Base-by-base conservation (phyloP, 2,329 filamentous ascomycete species). In the Paraconiothyrium brasiliense region DNA sequence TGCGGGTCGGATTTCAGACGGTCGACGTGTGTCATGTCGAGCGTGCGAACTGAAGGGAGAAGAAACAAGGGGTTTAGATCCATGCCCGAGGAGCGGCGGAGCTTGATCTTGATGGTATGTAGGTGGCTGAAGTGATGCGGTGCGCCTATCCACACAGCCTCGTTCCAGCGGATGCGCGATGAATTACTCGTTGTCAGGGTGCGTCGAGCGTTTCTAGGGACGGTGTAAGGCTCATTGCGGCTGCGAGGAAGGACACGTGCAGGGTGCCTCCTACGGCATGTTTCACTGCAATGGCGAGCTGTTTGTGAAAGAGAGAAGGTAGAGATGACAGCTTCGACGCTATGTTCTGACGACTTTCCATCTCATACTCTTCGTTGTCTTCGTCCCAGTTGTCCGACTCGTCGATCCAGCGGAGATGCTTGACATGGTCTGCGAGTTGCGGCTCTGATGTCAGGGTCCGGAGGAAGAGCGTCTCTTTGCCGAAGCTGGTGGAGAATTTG, bases 131-230 rank as follows among this genome's bases (percentile, higher is more conserved):
- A 51, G 1, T 6, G 3, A 14, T 51, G 48, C 1, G 48, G 48
- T 4, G 30, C 30, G 16, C 14, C 48, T 9, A 51, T 35, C 48
- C 48, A 51, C 2, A 51, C 32, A n/a, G 48, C 32, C 35, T 51
- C 48, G 32, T 51, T 51, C 48, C 48, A 51, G 48, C 48, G 48
- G n/a, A 51, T 51, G 27, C 48, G 48, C 3, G 48, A 51, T 4
- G 48, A 35, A 20, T 20, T 37, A n/a, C 14, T 10, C 4, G 30
- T 51, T n/a, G 48, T 35, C 3, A 51, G 14, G 10, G 48, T 51
- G 24, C n/a, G n/a, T n/a, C 16, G 7, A 51, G 48, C 14, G 16
- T 34, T n/a, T 51, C 48, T 30, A 51, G 14, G 14, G 4, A 34
- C 1, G 48, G 48, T 5, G 48, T 35, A 4, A 51, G 48, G 7